These are phyloP conservation scores for Saitozyma sp. DNA, from an alignment of 768 basidiomycete genomes.

Conservation along the genomic window DNA sequence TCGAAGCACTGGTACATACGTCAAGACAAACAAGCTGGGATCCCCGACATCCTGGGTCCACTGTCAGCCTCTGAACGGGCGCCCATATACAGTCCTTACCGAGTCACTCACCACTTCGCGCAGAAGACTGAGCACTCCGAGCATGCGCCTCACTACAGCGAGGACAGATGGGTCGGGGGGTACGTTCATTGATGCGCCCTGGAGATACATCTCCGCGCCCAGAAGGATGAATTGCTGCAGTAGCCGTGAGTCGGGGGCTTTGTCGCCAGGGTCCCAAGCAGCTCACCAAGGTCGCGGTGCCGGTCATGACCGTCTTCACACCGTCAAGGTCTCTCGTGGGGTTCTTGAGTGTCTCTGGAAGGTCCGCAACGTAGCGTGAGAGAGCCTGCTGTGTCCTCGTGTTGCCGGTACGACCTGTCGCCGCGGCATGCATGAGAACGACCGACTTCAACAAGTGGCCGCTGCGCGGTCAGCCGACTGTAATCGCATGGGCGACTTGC, in stretches of 20 bases:
- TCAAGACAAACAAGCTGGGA: too few species aligned
- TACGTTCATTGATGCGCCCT: constrained; percentile 1
- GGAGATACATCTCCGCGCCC: constrained; percentile 24
- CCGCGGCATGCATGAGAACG: constrained; percentile 11
- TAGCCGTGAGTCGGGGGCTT: neutral
- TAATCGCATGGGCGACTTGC: neutral
- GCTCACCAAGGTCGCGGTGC: too few species aligned
- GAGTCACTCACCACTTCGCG: constrained; percentile 7
- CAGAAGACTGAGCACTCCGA: constrained; percentile 16
- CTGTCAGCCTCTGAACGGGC: too few species aligned
- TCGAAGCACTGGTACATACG: too few species aligned
- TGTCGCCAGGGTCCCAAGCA: too few species aligned
- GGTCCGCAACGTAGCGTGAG: too few species aligned
- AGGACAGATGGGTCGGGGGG: constrained; percentile 9
- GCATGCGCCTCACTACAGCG: constrained; percentile 10
- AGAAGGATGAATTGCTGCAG: constrained; percentile 24
- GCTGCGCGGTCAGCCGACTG: constrained; percentile 1
- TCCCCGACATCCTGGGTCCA: too few species aligned
- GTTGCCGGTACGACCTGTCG: constrained; percentile 1
- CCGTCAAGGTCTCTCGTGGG: too few species aligned
- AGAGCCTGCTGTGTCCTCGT: constrained; percentile 5
- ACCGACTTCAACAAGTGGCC: constrained; percentile 6
- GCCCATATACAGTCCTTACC: too few species aligned
- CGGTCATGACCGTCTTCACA: too few species aligned
- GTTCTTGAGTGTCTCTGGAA: too few species aligned